phyloP scores from a whole-genome alignment of 805 yeast species.

The Yarrowia sp. region DNA sequence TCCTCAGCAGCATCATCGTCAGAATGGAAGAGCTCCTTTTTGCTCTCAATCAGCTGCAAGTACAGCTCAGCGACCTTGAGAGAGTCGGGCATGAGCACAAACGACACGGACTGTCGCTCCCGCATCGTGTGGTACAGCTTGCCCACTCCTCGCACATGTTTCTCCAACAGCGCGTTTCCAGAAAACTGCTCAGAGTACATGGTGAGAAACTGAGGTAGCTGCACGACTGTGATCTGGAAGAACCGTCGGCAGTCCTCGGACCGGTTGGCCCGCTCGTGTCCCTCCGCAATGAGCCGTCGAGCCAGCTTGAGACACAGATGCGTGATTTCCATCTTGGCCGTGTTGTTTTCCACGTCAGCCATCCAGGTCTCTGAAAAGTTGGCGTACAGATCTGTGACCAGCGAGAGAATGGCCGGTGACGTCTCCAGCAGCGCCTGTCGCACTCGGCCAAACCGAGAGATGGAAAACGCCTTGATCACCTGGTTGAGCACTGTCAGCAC shows the following conservation, averaged over 20 bases:
- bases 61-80: constrained; percentile 60
- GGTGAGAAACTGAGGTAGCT: constrained; percentile 28
- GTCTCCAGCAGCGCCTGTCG: constrained; percentile 73
- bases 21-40: constrained; percentile 52
- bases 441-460: constrained; percentile 80
- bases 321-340: constrained; percentile 66
- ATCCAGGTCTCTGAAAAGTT: constrained; percentile 62
- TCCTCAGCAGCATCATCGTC: constrained; percentile 50
- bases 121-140: constrained; percentile 67
- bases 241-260: constrained; percentile 59
- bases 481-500: constrained; percentile 69
- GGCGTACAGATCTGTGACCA: constrained; percentile 58
- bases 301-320: constrained; percentile 73
- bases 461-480: constrained; percentile 66
- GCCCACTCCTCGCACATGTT: constrained; percentile 69
- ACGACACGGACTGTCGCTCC: constrained; percentile 62
- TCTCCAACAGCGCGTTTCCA: constrained; percentile 59
- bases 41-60: constrained; percentile 57
- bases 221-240: constrained; percentile 46
- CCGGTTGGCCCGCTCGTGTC: constrained; percentile 67
- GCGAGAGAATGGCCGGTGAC: constrained; percentile 60
- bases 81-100: constrained; percentile 65
- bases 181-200: constrained; percentile 62
- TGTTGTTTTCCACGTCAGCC: constrained; percentile 35
- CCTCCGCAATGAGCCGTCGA: constrained; percentile 72